Evolutionary conservation across 2,329 filamentous ascomycete species (phyloP), one percentile per base, ranked within the genome.

Genomic region (Ophiostoma himal-ulmi): DNA sequence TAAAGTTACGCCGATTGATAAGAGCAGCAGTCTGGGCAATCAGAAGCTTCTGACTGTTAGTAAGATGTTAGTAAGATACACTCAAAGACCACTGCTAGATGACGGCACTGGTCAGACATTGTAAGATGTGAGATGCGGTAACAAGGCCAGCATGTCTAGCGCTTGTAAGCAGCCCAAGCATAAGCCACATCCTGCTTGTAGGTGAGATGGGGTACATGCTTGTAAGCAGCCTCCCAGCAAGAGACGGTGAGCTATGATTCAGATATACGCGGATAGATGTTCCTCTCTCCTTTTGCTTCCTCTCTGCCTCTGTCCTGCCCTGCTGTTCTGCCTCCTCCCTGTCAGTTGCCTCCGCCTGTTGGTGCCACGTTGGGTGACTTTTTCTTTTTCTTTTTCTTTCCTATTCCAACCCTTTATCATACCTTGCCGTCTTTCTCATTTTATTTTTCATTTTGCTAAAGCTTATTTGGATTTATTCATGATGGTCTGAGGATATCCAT

Each of bases 1-100:
- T n/a, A 67, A 67, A 34, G 65, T 44, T 67, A 39, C 34, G 36
- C 62, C 62, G 62, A 65, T 65, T 37, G 6, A 14, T 65, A 62
- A 62, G 57, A 62, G 26, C 26, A 54, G 52, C 52, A 20, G 30
- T 30, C 48, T 54, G n/a, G 48, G 48, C 48, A 54, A 8, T 54
- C 48, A 22, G 3, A 30, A 30, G 10, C 20, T 17, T 44, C 41
- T 44, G 13, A 44, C 17, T 10, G 44, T 48, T 5, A 48, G 14
- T 13, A 44, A 44, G 41, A 20, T 26, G 1, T 14, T 1, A 54
- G 52, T 30, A 26, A 57, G n/a, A 26, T 57, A 10, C 52, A 30
- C 8, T n/a, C 52, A 22, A 17, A 57, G n/a, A 6, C 52, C 11
- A 26, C 52, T 57, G 52, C 14, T 11, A 11, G 52, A 57, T 57